Conservation (phyloP, 2,329 filamentous ascomycete genomes). For the Allantophomopsis cytisporea region DNA sequence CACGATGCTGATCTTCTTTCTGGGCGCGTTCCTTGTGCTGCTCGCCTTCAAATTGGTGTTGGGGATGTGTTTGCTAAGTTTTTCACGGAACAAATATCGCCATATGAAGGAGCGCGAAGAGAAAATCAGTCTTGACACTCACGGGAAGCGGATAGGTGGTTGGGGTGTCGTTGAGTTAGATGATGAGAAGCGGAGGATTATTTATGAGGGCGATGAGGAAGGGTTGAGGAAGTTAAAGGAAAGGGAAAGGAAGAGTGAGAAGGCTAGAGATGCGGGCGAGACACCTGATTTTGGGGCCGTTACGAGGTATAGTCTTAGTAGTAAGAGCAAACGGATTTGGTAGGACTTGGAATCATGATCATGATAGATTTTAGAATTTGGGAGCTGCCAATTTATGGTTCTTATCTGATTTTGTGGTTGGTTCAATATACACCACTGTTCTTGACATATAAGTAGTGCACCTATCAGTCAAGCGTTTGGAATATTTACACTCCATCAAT, state of each 20-base stretch:
- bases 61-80: slow-evolving; percentile 75
- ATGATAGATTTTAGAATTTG: too few relatives aligned
- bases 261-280: slow-evolving; percentile 32
- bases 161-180: slow-evolving; percentile 80
- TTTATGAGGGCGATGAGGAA: slow-evolving; percentile 76
- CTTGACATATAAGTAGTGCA: too few relatives aligned
- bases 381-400: too few relatives aligned
- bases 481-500: too few relatives aligned
- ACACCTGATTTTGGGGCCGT: slow-evolving; percentile 52
- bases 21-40: slow-evolving; percentile 73
- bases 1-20: slow-evolving; percentile 79
- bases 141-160: slow-evolving; percentile 64
- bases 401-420: too few relatives aligned
- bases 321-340: slow-evolving; percentile 75
- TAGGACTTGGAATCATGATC: slow-evolving; percentile 20
- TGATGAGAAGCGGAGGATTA: slow-evolving; percentile 74
- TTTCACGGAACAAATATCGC: slow-evolving; percentile 65
- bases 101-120: slow-evolving; percentile 56
- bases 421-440: too few relatives aligned
- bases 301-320: slow-evolving; percentile 84
- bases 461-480: too few relatives aligned
- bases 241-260: slow-evolving; percentile 49
- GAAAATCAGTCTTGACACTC: slow-evolving; percentile 46
- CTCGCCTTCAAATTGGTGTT: slow-evolving; percentile 75
- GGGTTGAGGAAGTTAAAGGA: slow-evolving; percentile 47